These are phyloP conservation scores for Citrus glauca DNA, from an alignment of 345 rosid species.

Conservation along the genomic window DNA sequence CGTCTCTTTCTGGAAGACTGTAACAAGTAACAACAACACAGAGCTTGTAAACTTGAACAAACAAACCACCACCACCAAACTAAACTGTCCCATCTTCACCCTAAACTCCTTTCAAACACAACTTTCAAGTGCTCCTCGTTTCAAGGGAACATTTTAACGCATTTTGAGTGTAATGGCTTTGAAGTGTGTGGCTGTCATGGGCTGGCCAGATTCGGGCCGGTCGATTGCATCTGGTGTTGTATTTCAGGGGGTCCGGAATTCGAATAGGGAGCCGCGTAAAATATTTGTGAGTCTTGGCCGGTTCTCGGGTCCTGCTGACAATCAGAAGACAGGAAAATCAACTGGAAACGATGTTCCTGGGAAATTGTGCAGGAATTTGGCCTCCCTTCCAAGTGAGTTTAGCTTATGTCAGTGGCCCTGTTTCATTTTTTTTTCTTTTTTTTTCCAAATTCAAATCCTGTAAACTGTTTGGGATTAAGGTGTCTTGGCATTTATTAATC, in stretches of 20 bases:
- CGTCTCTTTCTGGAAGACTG: no score
- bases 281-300: slow-evolving; percentile 14
- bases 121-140: no score
- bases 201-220: slow-evolving; percentile 11
- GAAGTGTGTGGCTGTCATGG: slow-evolving; percentile 5
- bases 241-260: slow-evolving; percentile 1
- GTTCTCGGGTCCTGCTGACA: slow-evolving; percentile 20
- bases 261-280: background rate
- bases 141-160: background rate
- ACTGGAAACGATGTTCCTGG: slow-evolving; percentile 18
- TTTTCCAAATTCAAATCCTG: background rate
- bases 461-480: background rate
- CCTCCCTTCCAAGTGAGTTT: slow-evolving; percentile 43
- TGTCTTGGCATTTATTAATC: background rate
- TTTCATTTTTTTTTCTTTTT: background rate
- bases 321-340: slow-evolving; percentile 7
- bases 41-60: no score
- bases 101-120: no score
- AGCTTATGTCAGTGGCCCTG: background rate
- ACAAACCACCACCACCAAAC: no score
- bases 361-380: slow-evolving; percentile 31
- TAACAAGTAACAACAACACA: no score
- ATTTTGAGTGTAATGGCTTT: slow-evolving; percentile 22
- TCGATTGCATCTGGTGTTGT: slow-evolving; percentile 8
- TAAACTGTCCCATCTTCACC: no score